Base-by-base conservation (phyloP, 2,329 filamentous ascomycete species). In the Plenodomus lindquistii region DNA sequence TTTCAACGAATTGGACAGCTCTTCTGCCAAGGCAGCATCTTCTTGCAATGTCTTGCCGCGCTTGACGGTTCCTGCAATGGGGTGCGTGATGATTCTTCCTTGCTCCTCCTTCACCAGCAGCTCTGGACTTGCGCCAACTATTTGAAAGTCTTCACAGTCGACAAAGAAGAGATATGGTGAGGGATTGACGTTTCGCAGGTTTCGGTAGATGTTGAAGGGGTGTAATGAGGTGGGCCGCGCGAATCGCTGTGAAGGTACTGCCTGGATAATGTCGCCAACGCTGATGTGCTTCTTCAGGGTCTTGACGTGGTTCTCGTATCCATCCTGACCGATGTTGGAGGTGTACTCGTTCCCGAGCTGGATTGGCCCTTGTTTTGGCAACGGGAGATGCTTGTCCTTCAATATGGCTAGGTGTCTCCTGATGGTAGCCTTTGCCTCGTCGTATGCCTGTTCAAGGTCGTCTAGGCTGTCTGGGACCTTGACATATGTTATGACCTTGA, bases 121-220 rank as follows among this genome's bases (percentile, higher is more conserved):
- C 75, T 99, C 94, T 1, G 94, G 94, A 48, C 90, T 96, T 34
- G 94, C 94, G 50, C 94, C 94, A 11, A 99, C 88, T 59, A 99
- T 92, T 71, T 97, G 89, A 75, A 99, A 97, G 66, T 90, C 88
- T 51, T 83, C 82, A 75, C 93, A 97, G 72, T 94, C 86, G 53
- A 99, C 84, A 75, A 92, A 99, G 79, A 99, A 99, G 29, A 99
- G 85, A 74, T 99, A 99, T 0, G 94, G 94, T 8, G 91, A 96
- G 0, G 94, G 94, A 71, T 99, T 99, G 66, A 97, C 89, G n/a
- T 91, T 96, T 54, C 94, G 89, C 31, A 99, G 82, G 71, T 96
- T 91, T 45, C 93, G 86, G 80, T 97, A 99, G 65, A 99, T 89
- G 78, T 97, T 99, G 81, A 97, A 99, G 0, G 94, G 93, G 73